These are phyloP conservation scores for Starmera amethionina DNA, from an alignment of 805 yeast genomes.

Conservation along the genomic window DNA sequence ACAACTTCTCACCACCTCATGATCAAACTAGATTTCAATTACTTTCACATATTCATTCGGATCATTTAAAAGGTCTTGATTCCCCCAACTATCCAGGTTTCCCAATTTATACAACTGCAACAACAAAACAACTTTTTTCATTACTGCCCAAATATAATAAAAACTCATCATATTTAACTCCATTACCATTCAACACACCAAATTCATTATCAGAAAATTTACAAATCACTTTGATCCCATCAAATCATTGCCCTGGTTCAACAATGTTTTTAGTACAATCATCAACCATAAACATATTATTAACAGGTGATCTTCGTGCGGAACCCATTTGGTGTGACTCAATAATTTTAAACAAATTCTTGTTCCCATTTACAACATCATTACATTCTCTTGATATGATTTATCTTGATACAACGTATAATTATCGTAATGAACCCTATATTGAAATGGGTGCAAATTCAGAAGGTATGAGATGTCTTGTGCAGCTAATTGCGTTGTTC, in stretches of 20 bases:
- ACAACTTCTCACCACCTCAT: constrained; percentile 15
- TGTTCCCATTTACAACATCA: constrained; percentile 32
- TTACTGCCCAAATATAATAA: constrained; percentile 2
- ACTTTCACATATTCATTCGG: constrained; percentile 46
- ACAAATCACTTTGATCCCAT: constrained; percentile 32
- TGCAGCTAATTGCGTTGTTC: constrained; percentile 28
- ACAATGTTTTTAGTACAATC: constrained; percentile 41
- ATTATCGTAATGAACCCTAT: constrained; percentile 38
- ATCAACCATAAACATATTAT: constrained; percentile 25
- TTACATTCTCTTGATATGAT: constrained; percentile 29
- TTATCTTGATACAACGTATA: constrained; percentile 48
- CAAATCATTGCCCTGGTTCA: constrained; percentile 55
- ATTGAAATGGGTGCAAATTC: constrained; percentile 32
- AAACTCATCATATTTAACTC: constrained; percentile 10
- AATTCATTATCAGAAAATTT: constrained; percentile 17
- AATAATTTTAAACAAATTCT: constrained; percentile 25
- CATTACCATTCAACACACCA: constrained; percentile 8
- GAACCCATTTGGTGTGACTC: constrained; percentile 41
- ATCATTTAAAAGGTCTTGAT: constrained; percentile 41
- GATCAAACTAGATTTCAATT: constrained; percentile 18
- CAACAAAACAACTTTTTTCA: constrained; percentile 22
- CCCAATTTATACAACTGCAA: constrained; percentile 35
- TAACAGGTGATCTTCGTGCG: constrained; percentile 51
- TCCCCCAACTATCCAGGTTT: constrained; percentile 26
- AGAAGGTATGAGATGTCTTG: constrained; percentile 28